phyloP scores from a whole-genome alignment of 305 asterid species.

The Euphrasia arctica region DNA sequence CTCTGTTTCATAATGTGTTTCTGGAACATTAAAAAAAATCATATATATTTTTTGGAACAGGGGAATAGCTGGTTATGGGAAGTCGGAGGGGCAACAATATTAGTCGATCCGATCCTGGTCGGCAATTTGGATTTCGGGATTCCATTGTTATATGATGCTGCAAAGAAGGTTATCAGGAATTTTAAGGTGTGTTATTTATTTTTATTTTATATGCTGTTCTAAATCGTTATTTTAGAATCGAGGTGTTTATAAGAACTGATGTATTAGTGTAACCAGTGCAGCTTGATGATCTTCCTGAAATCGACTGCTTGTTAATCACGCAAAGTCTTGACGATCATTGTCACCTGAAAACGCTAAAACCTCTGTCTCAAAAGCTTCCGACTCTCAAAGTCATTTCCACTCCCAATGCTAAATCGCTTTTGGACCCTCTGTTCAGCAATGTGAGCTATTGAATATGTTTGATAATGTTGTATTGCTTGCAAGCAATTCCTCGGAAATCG shows the following conservation, averaged over 20 bases:
- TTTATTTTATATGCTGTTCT: background rate
- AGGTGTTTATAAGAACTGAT: slow-evolving; percentile 1
- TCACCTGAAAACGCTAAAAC: slow-evolving; percentile 78
- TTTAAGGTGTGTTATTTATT: slow-evolving; percentile 47
- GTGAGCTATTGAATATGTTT: slow-evolving; percentile 38
- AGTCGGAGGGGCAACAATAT: slow-evolving; percentile 65
- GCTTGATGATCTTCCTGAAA: slow-evolving; percentile 83
- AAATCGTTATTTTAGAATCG: background rate
- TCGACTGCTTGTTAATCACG: slow-evolving; percentile 70
- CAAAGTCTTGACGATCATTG: slow-evolving; percentile 97
- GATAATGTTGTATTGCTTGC: background rate
- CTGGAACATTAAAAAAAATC: background rate
- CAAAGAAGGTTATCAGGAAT: slow-evolving; percentile 67
- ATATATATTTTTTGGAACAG: slow-evolving; percentile 34
- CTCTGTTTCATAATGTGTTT: background rate
- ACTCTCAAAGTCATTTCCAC: slow-evolving; percentile 71
- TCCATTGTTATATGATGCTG: slow-evolving; percentile 89
- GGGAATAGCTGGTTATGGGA: slow-evolving; percentile 97
- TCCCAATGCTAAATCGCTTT: slow-evolving; percentile 69
- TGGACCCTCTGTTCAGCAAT: slow-evolving; percentile 81
- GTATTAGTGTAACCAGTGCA: slow-evolving; percentile 33
- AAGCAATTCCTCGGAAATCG: background rate
- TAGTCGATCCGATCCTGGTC: slow-evolving; percentile 93
- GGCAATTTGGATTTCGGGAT: slow-evolving; percentile 94
- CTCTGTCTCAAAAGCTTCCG: slow-evolving; percentile 67